A percentile compares a stretch with the other conserved stretches of the same genome.
phyloP scores from a whole-genome alignment of 106 monocot genomes.

The Vanilla planifolia region DNA sequence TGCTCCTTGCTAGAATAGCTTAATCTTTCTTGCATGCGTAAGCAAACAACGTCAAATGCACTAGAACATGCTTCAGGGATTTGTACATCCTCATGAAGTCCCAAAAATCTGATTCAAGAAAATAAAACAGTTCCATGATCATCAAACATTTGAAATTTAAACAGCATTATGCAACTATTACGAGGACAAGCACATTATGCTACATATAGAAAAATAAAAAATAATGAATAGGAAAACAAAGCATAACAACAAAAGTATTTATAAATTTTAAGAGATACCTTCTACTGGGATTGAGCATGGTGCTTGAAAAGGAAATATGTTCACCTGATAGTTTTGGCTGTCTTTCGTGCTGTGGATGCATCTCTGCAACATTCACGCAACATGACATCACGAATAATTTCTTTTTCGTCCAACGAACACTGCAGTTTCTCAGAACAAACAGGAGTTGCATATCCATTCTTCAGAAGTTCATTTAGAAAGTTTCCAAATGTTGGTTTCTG shows the following conservation, averaged over 20 bases:
- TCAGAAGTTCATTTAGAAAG: conserved; percentile 61
- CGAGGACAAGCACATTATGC: no score
- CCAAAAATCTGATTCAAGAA: conserved; percentile 63
- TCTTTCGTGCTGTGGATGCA: conserved; percentile 42
- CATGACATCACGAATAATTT: conserved; percentile 41
- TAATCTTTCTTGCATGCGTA: conserved; percentile 78
- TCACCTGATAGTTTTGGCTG: conserved; percentile 75
- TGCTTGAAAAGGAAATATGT: no score
- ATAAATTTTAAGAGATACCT: not conserved
- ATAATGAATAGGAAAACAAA: not conserved
- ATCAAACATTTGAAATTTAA: not conserved
- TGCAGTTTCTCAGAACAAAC: not conserved
- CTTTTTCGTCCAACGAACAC: conserved; percentile 32
- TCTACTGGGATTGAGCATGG: not conserved
- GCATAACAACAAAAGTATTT: not conserved
- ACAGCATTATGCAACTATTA: not conserved
- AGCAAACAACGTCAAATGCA: conserved; percentile 78
- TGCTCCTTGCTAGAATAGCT: conserved; percentile 60
- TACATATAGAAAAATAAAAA: no score
- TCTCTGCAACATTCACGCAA: conserved; percentile 59
- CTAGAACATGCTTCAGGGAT: conserved; percentile 61
- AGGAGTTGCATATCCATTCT: not conserved
- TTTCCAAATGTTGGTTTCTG: conserved; percentile 45
- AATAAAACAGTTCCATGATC: not conserved
- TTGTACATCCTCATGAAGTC: conserved; percentile 59